Conservation (phyloP, 1,284 basidiomycete genomes). For the Gomphus bonarii region DNA sequence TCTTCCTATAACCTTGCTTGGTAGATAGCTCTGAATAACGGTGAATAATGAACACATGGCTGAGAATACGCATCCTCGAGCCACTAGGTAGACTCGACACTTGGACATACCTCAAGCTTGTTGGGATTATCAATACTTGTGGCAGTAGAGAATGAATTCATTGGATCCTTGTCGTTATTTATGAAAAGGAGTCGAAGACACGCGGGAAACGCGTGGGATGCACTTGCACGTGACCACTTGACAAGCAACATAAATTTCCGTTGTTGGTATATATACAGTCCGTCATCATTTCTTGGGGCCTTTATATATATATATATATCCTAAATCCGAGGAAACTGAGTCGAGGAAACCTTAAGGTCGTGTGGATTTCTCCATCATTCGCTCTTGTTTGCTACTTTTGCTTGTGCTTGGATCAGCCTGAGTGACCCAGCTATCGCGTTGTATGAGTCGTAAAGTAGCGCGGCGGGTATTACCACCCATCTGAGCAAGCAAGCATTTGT, state of each 20-base stretch:
- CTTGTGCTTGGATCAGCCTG: constrained; percentile 30
- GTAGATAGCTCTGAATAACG: constrained; percentile 28
- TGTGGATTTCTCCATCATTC: neutral
- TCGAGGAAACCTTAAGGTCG: neutral
- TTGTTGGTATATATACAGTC: neutral
- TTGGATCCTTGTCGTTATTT: neutral
- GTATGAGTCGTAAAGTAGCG: constrained; percentile 70
- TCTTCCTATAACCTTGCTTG: constrained; percentile 26
- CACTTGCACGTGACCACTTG: neutral
- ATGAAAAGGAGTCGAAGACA: neutral
- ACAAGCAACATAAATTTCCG: neutral
- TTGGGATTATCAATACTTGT: neutral
- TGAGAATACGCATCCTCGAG: too few species aligned
- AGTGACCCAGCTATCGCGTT: constrained; percentile 51
- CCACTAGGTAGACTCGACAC: neutral
- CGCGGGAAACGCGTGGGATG: neutral
- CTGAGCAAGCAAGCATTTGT: constrained; percentile 25
- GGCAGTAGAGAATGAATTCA: neutral
- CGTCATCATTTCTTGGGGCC: neutral
- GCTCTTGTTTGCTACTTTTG: neutral
- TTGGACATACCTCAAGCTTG: neutral
- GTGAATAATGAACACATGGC: neutral
- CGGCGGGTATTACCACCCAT: constrained; percentile 68
- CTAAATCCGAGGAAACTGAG: neutral
- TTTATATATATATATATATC: neutral